Base-by-base conservation (phyloP, 2,329 filamentous ascomycete species). In the Colletotrichum lupini region DNA sequence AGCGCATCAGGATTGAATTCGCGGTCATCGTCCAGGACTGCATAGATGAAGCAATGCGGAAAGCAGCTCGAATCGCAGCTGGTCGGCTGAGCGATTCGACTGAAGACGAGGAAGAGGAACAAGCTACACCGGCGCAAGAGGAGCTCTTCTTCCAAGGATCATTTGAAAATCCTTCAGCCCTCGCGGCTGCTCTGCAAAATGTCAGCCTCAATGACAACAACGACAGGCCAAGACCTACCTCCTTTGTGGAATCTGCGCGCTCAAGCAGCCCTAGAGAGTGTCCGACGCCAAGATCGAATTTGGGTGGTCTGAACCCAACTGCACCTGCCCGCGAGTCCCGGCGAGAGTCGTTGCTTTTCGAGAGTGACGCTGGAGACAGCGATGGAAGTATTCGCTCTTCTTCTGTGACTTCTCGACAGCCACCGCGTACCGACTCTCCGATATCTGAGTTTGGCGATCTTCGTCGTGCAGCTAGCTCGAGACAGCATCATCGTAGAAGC, bases 1-100 rank as follows among this genome's bases (percentile, higher is more conserved):
- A 99, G 83, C 92, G 97, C 37, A 98, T 99, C 75, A 94, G 97
- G 4, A 90, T 98, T 59, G 97, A 99, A 79, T 97, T 98, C 78
- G 93, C 96, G 32, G 90, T 97, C 30, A 88, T 98, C 71, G 96
- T 99, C 2, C 95, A 98, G 79, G 95, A 98, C 78, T 99, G 97
- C 80, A 98, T 99, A 65, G 93, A 97, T 73, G 95, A 95, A 74
- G 97, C 97, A 9, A 89, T 98, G 83, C 91, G 90, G 76, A 98
- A 98, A 82, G 95, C 97, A 66, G 94, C 94, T 68, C 92, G 92
- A 62, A 96, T 98, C 76, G 95, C 95, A 58, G 92, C 94, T 56
- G 96, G 96, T 12, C 91, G 95, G 65, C 85, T 97, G 19, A 96
- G 93, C 75, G 95, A 97, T 79, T 96, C 94, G 1, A 86, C 89